Base-by-base conservation (phyloP, 2,329 filamentous ascomycete genomes). In the Stagonosporopsis vannaccii region DNA sequence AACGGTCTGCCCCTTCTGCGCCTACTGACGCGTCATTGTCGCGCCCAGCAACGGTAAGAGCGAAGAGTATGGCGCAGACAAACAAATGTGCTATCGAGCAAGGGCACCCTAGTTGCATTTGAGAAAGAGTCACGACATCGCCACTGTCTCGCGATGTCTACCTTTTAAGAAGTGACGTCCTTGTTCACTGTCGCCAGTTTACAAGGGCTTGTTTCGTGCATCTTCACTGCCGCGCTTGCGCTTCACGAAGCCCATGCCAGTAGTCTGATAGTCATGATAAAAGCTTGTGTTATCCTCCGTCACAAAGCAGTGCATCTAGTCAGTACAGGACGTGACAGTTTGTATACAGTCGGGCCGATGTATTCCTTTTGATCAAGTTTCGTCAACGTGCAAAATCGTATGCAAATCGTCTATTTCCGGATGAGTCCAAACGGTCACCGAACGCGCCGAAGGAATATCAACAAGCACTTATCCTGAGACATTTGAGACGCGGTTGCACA, bases 1-100 rank as follows among this genome's bases (percentile, higher is more conserved):
- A 62, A 66, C 57, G 51, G 59, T 59, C 50, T 60, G 54, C 54
- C 56, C 44, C 51, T 45, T 46, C 47, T 51, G 56, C 47, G 35
- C 22, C 35, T 47, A 50, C 41, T 49, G 56, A 47, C 50, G 52
- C 43, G 45, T 53, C 25, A 37, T 47, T 30, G 45, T 39, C 25
- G 37, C 36, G 30, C 47, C 33, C 37, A 19, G 19, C 15, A 25
- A 37, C 17, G n/a, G 30, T 23, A 8, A 43, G 35, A 28, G 36
- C 13, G 45, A 45, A 17, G 17, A 33, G 19, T 47, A 40, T 47
- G 46, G 37, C 43, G 53, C 32, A 51, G 19, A 25, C 35, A 25
- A 32, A 41, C 36, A 36, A 44, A 36, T 36, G 47, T 15, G 20
- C 17, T 22, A 23, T 30, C 19, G 36, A 39, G 45, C 20, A 20